Conservation (phyloP, 768 basidiomycete species). For the Psilocybe cyanescens region DNA sequence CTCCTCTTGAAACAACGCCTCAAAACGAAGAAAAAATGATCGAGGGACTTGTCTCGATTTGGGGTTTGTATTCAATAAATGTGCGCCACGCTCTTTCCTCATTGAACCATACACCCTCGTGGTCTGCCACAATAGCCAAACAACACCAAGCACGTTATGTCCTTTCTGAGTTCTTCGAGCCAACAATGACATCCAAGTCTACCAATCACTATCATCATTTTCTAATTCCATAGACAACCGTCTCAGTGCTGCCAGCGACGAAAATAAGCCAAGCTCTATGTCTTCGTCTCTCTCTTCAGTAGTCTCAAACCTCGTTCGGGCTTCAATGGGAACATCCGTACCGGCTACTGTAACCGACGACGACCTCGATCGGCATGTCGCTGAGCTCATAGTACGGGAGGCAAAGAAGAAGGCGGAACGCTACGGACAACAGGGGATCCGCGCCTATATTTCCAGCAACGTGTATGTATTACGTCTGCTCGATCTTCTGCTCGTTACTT, state of each 20-base stretch:
- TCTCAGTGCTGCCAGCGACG: not conserved
- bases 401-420: slow-evolving; percentile 89
- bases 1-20: not conserved
- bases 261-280: slow-evolving; percentile 10
- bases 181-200: not conserved
- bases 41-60: not conserved
- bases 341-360: slow-evolving; percentile 68
- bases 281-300: slow-evolving; percentile 81
- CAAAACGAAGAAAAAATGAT: not conserved
- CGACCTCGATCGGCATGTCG: slow-evolving; percentile 91
- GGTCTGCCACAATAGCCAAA: slow-evolving; percentile 6
- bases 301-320: slow-evolving; percentile 78
- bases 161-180: not conserved
- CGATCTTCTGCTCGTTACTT: not conserved
- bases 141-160: slow-evolving; percentile 6
- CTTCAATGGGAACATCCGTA: slow-evolving; percentile 73
- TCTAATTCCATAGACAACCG: not conserved
- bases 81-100: not conserved
- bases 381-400: slow-evolving; percentile 89
- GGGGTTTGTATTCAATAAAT: not conserved
- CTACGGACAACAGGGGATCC: slow-evolving; percentile 77
- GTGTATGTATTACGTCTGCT: slow-evolving; percentile 36
- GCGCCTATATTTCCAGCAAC: slow-evolving; percentile 70
- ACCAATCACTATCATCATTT: not conserved
- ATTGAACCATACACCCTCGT: not conserved